Evolutionary conservation across 176 grass and related monocot genomes (phyloP).

Genomic region (Paspalum vaginatum): DNA sequence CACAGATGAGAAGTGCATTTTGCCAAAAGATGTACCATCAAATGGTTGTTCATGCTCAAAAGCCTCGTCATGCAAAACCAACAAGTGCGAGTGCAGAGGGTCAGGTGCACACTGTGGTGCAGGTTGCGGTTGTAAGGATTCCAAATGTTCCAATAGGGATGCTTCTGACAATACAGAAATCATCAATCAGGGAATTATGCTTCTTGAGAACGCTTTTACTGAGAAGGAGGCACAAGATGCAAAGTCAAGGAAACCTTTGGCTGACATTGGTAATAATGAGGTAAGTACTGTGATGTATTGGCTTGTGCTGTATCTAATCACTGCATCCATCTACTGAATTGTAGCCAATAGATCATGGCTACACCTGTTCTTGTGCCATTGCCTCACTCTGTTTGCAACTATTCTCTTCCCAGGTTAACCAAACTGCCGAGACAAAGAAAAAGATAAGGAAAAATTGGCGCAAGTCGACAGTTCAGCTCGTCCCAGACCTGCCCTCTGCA

Average conservation of each 20-base stretch:
- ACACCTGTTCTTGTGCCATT: neutral
- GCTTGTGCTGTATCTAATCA: neutral
- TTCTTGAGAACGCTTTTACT: slow-evolving; percentile 60
- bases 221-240: slow-evolving; percentile 42
- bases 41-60: slow-evolving; percentile 71
- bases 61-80: slow-evolving; percentile 74
- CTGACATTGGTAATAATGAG: slow-evolving; percentile 64
- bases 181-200: slow-evolving; percentile 52
- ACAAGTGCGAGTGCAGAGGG: slow-evolving; percentile 76
- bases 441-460: slow-evolving; percentile 82
- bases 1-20: slow-evolving; percentile 34
- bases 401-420: slow-evolving; percentile 41
- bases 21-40: slow-evolving; percentile 21
- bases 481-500: slow-evolving; percentile 38
- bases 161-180: slow-evolving; percentile 50
- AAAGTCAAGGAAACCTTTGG: slow-evolving; percentile 61
- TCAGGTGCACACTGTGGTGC: slow-evolving; percentile 48
- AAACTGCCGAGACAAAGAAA: slow-evolving; percentile 40
- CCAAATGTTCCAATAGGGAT: slow-evolving; percentile 75
- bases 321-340: neutral
- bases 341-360: neutral
- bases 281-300: slow-evolving; percentile 38
- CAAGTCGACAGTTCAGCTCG: slow-evolving; percentile 66
- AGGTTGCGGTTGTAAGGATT: slow-evolving; percentile 60
- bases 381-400: slow-evolving; percentile 35